A percentile compares a stretch with the other conserved stretches of the same genome.
These are phyloP conservation scores for Sugiyamaella floridensis DNA, from an alignment of 805 yeast genomes.

Conservation along the genomic window DNA sequence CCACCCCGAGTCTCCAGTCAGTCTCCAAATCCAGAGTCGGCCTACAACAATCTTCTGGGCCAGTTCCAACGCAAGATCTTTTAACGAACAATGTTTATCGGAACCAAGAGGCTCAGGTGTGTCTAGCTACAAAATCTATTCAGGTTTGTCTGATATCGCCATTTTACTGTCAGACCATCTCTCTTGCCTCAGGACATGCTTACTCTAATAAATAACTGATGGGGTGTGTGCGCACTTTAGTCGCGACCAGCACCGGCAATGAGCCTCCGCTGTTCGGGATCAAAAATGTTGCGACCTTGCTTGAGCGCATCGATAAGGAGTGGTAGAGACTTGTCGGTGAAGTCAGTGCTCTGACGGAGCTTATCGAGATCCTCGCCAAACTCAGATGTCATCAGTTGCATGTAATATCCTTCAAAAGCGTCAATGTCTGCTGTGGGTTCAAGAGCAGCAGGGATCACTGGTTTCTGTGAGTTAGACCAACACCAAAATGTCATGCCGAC, in stretches of 20 bases:
- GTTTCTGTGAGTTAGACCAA: neutral
- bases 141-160: neutral
- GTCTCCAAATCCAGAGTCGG: neutral
- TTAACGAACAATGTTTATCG: neutral
- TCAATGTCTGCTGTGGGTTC: conserved; percentile 6
- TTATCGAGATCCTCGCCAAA: conserved; percentile 39
- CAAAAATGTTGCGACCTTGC: conserved; percentile 34
- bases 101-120: too few relatives aligned
- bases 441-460: conserved; percentile 7
- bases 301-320: conserved; percentile 32
- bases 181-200: neutral
- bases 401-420: conserved; percentile 34
- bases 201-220: neutral
- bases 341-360: conserved; percentile 39
- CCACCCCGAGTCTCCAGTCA: neutral
- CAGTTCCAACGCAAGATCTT: conserved; percentile 20
- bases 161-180: neutral
- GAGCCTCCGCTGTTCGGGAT: conserved; percentile 24
- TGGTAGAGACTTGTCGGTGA: conserved; percentile 30
- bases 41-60: conserved; percentile 18
- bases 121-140: too few relatives aligned
- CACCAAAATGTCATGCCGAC: neutral
- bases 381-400: conserved; percentile 39
- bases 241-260: conserved; percentile 5
- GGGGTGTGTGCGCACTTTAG: neutral